Percentiles rank a stretch among this genome's conserved stretches.
Conservation (phyloP, 1,139 yeast species). For the Geotrichum cucujoidarum region DNA sequence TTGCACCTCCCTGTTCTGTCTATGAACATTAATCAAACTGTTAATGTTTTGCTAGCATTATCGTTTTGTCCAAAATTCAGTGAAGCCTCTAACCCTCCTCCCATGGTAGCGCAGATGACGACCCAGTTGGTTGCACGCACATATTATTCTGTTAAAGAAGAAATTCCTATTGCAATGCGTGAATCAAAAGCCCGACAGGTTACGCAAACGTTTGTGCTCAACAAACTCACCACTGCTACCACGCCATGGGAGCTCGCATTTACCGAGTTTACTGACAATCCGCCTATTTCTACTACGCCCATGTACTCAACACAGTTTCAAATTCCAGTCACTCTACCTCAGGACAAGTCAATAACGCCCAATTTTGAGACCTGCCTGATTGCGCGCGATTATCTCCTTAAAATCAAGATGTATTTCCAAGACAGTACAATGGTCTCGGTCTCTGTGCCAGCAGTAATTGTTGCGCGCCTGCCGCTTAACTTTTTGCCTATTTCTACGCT, state of each 20-base stretch:
- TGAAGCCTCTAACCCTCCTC: neutral
- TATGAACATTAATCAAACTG: neutral
- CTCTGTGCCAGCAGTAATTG: slow-evolving; percentile 1
- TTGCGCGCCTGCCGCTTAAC: neutral
- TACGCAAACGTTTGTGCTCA: neutral
- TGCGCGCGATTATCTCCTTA: slow-evolving; percentile 3
- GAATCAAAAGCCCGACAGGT: too few relatives aligned
- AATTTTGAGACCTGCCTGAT: slow-evolving; percentile 8
- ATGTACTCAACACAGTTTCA: neutral
- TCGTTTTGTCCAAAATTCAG: neutral
- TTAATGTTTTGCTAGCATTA: neutral
- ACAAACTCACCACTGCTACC: neutral
- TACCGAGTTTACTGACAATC: neutral
- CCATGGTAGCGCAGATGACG: neutral
- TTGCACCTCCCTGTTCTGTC: neutral
- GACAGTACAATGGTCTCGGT: neutral
- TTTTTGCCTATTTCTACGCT: too few relatives aligned
- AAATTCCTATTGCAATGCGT: neutral
- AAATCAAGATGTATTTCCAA: neutral
- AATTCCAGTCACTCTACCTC: slow-evolving; percentile 2
- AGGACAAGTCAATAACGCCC: neutral
- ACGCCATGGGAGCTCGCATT: neutral
- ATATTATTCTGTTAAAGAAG: neutral
- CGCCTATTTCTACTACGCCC: neutral
- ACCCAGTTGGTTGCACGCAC: neutral